Base-by-base conservation (phyloP, 2,329 filamentous ascomycete species). In the Tolypocladium nubicola region DNA sequence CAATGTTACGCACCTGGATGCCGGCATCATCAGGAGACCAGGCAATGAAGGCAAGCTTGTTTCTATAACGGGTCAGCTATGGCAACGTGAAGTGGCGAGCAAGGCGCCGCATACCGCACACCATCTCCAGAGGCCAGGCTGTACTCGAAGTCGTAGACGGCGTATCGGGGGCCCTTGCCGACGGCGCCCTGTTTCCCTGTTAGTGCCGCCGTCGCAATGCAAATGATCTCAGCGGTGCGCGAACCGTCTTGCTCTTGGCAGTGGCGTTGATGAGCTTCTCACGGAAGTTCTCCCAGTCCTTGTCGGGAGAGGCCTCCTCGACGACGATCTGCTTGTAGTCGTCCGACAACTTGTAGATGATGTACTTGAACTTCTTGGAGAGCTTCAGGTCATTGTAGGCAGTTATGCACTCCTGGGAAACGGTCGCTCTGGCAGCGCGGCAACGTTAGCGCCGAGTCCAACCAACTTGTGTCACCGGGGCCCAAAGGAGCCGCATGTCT, bases 261-360 rank as follows among this genome's bases (percentile, higher is more conserved):
- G 86, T 87, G 65, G 88, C 86, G 68, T 79, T 82, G 70, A 90
- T 72, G 62, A 94, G 86, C 79, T 86, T 87, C 73, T 90, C 77
- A 67, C 88, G 87, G 82, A 92, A 90, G 63, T 68, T 74, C 58
- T 87, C 83, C 79, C 84, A 93, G 74, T 91, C 84, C 64, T 75
- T 75, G 66, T 85, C 79, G 61, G 76, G 76, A 59, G 85, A 88
- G 56, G 83, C 80, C 72, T 89, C 84, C 75, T 93, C 89, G 66
- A 94, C 84, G 59, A 88, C 85, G 71, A 94, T 90, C 76, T 90
- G 75, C 76, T 87, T 90, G 81, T 85, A 85, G 79, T 91, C 82
- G 75, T 92, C 88, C 63, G 85, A 87, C 71, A 94, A 84, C 82
- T 91, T 90, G 86, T 83, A 93, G 80, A 94, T 85, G 78, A 94